phyloP scores from a whole-genome alignment of 2,329 filamentous ascomycete genomes.

The Fusarium goolgardi region DNA sequence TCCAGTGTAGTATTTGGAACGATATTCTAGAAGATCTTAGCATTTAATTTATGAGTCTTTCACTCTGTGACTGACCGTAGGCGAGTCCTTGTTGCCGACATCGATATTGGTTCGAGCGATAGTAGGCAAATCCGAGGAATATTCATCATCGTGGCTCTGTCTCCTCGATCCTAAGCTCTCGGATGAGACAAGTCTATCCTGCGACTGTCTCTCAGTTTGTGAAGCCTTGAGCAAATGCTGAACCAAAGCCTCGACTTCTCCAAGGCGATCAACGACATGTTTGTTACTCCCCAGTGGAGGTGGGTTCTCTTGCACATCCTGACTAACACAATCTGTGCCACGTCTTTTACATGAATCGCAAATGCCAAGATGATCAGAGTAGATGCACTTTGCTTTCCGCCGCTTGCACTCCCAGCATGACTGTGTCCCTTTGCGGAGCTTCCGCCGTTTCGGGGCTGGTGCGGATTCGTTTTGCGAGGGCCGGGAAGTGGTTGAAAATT shows the following conservation, averaged over 20 bases:
- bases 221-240: constrained; percentile 44
- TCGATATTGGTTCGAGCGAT: background rate
- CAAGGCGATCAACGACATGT: constrained; percentile 48
- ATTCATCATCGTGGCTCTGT: background rate
- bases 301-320: constrained; percentile 57
- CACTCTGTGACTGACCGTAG: background rate
- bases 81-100: accelerated
- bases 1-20: background rate
- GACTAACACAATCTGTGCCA: constrained; percentile 58
- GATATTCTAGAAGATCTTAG: background rate
- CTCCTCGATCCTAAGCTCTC: background rate
- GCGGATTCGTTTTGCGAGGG: background rate
- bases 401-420: constrained; percentile 71
- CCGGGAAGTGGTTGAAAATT: background rate
- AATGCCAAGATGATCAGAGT: constrained; percentile 52
- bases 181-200: background rate
- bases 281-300: constrained; percentile 26
- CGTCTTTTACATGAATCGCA: constrained; percentile 61
- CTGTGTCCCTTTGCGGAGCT: constrained; percentile 64
- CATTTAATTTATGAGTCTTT: accelerated
- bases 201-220: background rate
- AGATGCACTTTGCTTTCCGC: constrained; percentile 64
- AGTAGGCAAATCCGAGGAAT: background rate
- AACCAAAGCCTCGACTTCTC: constrained; percentile 53
- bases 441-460: constrained; percentile 38